These are phyloP conservation scores for Globisporangium alternatum DNA, from an alignment of 352 stramenopile genomes.

Conservation along the genomic window DNA sequence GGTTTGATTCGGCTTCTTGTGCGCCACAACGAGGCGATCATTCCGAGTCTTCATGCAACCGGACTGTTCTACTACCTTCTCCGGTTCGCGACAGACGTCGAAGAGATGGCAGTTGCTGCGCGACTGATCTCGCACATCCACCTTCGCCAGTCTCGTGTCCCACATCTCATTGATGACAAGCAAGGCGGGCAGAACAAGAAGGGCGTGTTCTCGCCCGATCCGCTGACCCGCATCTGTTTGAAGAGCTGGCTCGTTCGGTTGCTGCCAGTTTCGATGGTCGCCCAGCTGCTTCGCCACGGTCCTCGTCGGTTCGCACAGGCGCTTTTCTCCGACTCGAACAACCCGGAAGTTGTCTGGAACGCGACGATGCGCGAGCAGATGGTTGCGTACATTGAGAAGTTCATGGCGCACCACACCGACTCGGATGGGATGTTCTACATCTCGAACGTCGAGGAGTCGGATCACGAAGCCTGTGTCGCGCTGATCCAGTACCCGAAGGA, in stretches of 20 bases:
- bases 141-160: slow-evolving; percentile 67
- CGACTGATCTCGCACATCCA: slow-evolving; percentile 81
- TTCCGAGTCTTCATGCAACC: slow-evolving; percentile 77
- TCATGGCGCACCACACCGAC: slow-evolving; percentile 74
- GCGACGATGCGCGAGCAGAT: slow-evolving; percentile 83
- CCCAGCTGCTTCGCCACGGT: slow-evolving; percentile 77
- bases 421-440: slow-evolving; percentile 71
- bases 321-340: slow-evolving; percentile 82
- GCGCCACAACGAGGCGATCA: slow-evolving; percentile 82
- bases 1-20: slow-evolving; percentile 79
- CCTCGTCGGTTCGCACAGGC: slow-evolving; percentile 70
- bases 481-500: slow-evolving; percentile 82
- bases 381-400: slow-evolving; percentile 85
- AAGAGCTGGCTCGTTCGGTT: slow-evolving; percentile 83
- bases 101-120: slow-evolving; percentile 81
- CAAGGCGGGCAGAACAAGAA: slow-evolving; percentile 81
- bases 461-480: slow-evolving; percentile 77
- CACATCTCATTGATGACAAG: slow-evolving; percentile 64
- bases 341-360: slow-evolving; percentile 87
- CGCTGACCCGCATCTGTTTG: slow-evolving; percentile 78
- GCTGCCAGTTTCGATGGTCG: slow-evolving; percentile 83
- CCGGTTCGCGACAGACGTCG: slow-evolving; percentile 71
- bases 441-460: slow-evolving; percentile 53
- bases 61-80: slow-evolving; percentile 88
- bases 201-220: slow-evolving; percentile 72